Evolutionary conservation across 768 basidiomycete species (phyloP).

Genomic region (Hygrocybe coccinea): DNA sequence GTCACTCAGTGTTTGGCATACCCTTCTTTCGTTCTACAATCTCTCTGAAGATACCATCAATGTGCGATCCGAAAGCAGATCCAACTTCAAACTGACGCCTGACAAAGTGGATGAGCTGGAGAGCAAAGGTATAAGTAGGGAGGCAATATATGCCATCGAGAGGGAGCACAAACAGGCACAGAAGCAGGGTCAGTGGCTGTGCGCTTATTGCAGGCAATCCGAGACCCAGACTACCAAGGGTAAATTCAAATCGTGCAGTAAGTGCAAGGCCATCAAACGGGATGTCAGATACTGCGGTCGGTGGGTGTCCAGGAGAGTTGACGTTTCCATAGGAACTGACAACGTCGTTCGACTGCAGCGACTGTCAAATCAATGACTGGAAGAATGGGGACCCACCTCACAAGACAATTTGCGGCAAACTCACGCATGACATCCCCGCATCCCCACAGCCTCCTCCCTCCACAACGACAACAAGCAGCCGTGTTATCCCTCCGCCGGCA

Average conservation of each 20-base stretch:
- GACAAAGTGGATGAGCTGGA: background rate
- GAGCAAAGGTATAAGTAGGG: background rate
- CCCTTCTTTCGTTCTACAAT: slow-evolving; percentile 10
- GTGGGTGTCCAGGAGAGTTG: slow-evolving; percentile 1
- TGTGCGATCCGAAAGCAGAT: background rate
- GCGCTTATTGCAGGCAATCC: slow-evolving; percentile 7
- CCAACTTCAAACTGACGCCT: too few species aligned
- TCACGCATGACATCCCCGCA: background rate
- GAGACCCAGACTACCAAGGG: background rate
- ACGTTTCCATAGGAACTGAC: background rate
- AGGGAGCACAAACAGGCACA: background rate
- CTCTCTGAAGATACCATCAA: background rate
- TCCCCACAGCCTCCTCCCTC: background rate
- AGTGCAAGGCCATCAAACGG: slow-evolving; percentile 1
- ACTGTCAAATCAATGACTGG: slow-evolving; percentile 23
- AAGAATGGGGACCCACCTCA: slow-evolving; percentile 16
- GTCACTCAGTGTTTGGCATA: slow-evolving; percentile 6
- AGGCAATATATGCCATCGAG: background rate
- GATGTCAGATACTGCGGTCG: slow-evolving; percentile 8
- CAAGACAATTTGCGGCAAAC: slow-evolving; percentile 18
- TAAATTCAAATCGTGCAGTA: slow-evolving; percentile 6
- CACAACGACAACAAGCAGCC: background rate
- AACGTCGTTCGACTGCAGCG: slow-evolving; percentile 9
- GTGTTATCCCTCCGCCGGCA: background rate
- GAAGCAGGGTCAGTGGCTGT: background rate